A percentile compares a stretch with the other conserved stretches of the same genome.
phyloP scores from a whole-genome alignment of 495 filamentous ascomycete genomes.

The Amniculicola lignicola region DNA sequence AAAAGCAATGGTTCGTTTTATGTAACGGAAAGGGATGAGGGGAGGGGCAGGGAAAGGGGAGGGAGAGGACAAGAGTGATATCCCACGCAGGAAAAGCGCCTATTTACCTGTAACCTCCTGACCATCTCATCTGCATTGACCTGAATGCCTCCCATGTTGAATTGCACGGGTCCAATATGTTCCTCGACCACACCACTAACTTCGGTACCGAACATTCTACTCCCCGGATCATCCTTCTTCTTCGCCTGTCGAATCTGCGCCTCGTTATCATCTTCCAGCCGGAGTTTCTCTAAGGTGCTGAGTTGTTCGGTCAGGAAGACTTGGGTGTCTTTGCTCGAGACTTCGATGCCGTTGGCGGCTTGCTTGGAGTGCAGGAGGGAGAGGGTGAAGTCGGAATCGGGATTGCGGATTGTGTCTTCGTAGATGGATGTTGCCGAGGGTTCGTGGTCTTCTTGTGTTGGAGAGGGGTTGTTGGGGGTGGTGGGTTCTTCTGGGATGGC shows the following conservation, averaged over 20 bases:
- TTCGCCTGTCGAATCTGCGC: conserved; percentile 50
- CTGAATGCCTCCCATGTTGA: conserved; percentile 96
- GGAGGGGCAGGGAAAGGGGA: no score
- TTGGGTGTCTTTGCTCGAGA: conserved; percentile 74
- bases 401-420: conserved; percentile 74
- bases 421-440: conserved; percentile 63
- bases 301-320: conserved; percentile 71
- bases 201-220: conserved; percentile 19
- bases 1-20: no score
- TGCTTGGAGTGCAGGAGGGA: conserved; percentile 49
- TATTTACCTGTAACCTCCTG: conserved; percentile 72
- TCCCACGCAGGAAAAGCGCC: background rate
- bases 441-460: conserved; percentile 9
- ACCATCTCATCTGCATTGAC: conserved; percentile 96
- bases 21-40: background rate
- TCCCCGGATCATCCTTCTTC: conserved; percentile 39
- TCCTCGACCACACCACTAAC: conserved; percentile 37
- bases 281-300: conserved; percentile 60
- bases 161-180: conserved; percentile 92
- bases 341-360: conserved; percentile 55
- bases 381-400: conserved; percentile 57
- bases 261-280: conserved; percentile 56
- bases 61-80: no score
- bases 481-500: background rate
- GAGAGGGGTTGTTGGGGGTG: background rate